A percentile compares a stretch with the other conserved stretches of the same genome.
These are phyloP conservation scores for Passiflora organensis DNA, from an alignment of 345 rosid genomes.

Conservation along the genomic window DNA sequence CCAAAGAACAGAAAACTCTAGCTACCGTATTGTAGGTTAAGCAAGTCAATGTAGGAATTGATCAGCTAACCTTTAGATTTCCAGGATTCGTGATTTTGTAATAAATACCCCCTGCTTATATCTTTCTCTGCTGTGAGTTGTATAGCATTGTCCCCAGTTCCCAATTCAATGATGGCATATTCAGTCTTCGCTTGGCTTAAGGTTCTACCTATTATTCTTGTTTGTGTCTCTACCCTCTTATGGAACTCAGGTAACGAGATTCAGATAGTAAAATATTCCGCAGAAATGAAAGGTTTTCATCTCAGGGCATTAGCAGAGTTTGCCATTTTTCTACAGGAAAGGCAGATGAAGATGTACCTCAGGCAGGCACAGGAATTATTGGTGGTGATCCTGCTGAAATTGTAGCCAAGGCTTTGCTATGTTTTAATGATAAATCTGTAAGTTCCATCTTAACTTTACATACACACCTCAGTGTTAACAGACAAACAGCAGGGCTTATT, in stretches of 20 bases:
- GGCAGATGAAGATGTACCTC: neutral
- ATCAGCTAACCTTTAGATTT: neutral
- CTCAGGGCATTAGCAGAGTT: too few relatives aligned
- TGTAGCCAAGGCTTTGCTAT: constrained; percentile 63
- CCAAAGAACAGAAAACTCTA: constrained; percentile 3
- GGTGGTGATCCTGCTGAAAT: constrained; percentile 46
- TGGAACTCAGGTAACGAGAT: constrained; percentile 30
- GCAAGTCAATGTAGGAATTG: constrained; percentile 7
- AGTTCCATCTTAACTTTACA: constrained; percentile 1
- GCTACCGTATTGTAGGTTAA: neutral
- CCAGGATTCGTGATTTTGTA: too few relatives aligned
- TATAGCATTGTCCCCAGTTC: neutral
- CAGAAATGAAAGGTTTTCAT: constrained; percentile 29
- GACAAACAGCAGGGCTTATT: too few relatives aligned
- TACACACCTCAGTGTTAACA: neutral
- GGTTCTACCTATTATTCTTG: constrained; percentile 24
- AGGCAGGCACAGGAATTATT: constrained; percentile 7
- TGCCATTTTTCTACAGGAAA: neutral
- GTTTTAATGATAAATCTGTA: constrained; percentile 68
- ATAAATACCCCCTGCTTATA: constrained; percentile 14
- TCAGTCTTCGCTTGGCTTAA: constrained; percentile 15
- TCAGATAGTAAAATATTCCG: constrained; percentile 6
- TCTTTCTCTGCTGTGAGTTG: constrained; percentile 17
- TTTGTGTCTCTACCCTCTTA: constrained; percentile 25
- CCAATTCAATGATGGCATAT: constrained; percentile 42